Percentiles rank a stretch among this genome's conserved stretches.
Evolutionary conservation across 208 protist species (phyloP).

Genomic region (Trypanosoma scelopori): DNA sequence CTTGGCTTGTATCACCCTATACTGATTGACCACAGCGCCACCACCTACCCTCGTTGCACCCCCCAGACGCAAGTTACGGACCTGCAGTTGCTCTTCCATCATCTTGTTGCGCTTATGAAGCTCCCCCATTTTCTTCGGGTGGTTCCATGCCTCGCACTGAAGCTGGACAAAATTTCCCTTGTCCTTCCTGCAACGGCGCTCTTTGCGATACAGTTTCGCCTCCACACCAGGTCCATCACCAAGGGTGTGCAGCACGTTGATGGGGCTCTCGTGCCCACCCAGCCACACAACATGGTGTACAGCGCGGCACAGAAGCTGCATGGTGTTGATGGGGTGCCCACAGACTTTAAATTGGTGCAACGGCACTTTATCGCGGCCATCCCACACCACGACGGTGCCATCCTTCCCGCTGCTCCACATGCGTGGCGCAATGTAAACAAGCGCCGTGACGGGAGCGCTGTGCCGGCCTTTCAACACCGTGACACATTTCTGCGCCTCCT

Average conservation of each 20-base stretch:
- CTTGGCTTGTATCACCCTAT: background rate
- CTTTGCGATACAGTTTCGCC: background rate
- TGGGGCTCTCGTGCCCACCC: slow-evolving; percentile 10
- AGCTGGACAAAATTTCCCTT: no score
- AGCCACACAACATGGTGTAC: slow-evolving; percentile 24
- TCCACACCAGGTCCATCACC: slow-evolving; percentile 4
- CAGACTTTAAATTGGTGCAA: slow-evolving; percentile 13
- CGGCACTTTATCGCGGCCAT: background rate
- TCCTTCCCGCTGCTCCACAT: slow-evolving; percentile 79
- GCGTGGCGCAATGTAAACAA: slow-evolving; percentile 49
- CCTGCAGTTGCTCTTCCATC: slow-evolving; percentile 16
- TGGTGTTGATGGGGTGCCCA: slow-evolving; percentile 10
- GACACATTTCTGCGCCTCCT: slow-evolving; percentile 18
- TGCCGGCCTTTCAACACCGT: slow-evolving; percentile 42
- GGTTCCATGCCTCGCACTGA: background rate
- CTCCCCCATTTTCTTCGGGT: background rate
- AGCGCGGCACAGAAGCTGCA: slow-evolving; percentile 19
- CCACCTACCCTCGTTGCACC: background rate
- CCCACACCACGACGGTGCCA: slow-evolving; percentile 45
- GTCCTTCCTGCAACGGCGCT: no score
- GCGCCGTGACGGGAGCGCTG: slow-evolving; percentile 44
- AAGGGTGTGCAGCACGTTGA: slow-evolving; percentile 7
- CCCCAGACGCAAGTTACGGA: no score
- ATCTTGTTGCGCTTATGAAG: slow-evolving; percentile 20
- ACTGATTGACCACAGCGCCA: background rate